phyloP scores from a whole-genome alignment of 164 flowering plant genomes.

The Euptelea pleiosperma region DNA sequence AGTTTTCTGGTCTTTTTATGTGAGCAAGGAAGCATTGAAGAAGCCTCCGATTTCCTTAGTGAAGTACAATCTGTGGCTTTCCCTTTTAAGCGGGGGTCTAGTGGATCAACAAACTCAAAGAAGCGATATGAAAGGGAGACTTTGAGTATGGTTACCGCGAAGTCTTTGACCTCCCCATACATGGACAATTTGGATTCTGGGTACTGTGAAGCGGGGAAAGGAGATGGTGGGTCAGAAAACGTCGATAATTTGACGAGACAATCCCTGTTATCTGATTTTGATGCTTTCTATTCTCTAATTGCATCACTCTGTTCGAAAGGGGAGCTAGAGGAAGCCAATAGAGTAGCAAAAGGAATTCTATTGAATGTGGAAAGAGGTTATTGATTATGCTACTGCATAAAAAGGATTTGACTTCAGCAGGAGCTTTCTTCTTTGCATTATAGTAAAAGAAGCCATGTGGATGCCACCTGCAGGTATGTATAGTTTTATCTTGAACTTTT shows the following conservation, averaged over 20 bases:
- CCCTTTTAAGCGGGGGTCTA: constrained; percentile 27
- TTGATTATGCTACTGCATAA: constrained; percentile 2
- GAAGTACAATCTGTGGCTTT: constrained; percentile 50
- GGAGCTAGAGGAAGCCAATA: constrained; percentile 48
- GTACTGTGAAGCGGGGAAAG: constrained; percentile 5
- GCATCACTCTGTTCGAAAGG: constrained; percentile 59
- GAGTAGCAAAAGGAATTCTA: constrained; percentile 45
- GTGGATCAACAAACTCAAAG: constrained; percentile 12
- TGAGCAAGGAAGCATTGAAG: constrained; percentile 63
- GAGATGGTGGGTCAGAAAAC: constrained; percentile 9
- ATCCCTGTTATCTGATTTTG: constrained; percentile 30
- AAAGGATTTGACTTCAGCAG: not conserved
- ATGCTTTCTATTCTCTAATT: constrained; percentile 44
- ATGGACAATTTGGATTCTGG: constrained; percentile 14
- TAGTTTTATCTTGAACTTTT: constrained; percentile 4
- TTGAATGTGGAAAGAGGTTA: constrained; percentile 1
- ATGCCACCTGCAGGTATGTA: constrained; percentile 3
- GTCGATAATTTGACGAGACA: constrained; percentile 5
- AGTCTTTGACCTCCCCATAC: constrained; percentile 7
- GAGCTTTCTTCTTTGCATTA: not conserved
- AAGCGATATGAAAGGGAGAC: constrained; percentile 14
- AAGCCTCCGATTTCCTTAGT: constrained; percentile 55
- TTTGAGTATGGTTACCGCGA: constrained; percentile 4
- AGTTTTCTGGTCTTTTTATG: constrained; percentile 52
- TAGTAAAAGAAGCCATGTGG: not conserved